A percentile compares a stretch with the other conserved stretches of the same genome.
These are phyloP conservation scores for Backusella tuberculispora DNA, from an alignment of 192 early-diverging fungal species.

Conservation along the genomic window DNA sequence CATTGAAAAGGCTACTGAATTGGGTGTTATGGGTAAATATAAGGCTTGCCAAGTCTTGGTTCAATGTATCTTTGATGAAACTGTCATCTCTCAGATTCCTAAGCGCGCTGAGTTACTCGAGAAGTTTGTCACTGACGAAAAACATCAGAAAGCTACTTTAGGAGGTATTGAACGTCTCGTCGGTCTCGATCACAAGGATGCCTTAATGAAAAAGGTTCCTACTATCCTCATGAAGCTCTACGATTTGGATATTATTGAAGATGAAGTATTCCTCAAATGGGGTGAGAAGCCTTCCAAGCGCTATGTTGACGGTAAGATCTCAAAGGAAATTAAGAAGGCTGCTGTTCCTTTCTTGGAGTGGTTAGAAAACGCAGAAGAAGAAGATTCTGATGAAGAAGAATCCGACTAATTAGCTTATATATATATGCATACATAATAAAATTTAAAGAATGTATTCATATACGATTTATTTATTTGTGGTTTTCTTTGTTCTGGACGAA, in stretches of 20 bases:
- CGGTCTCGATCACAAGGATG: conserved; percentile 55
- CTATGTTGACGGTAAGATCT: conserved; percentile 82
- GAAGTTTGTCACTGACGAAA: conserved; percentile 79
- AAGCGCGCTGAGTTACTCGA: conserved; percentile 71
- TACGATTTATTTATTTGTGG: no score
- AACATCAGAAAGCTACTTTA: conserved; percentile 84
- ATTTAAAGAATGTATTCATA: background rate
- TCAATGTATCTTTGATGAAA: conserved; percentile 78
- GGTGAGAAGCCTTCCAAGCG: conserved; percentile 74
- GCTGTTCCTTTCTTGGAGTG: conserved; percentile 91
- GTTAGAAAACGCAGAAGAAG: conserved; percentile 89
- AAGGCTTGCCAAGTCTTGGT: conserved; percentile 82
- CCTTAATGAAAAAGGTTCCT: conserved; percentile 67
- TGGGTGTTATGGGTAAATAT: conserved; percentile 76
- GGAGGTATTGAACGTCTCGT: conserved; percentile 92
- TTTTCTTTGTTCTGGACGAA: background rate
- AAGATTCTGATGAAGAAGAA: conserved; percentile 64
- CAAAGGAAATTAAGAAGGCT: conserved; percentile 81
- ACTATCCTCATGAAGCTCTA: conserved; percentile 88
- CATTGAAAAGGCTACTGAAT: conserved; percentile 74
- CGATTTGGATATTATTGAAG: conserved; percentile 89
- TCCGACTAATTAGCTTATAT: conserved; percentile 12
- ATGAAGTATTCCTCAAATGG: conserved; percentile 90
- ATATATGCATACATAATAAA: background rate
- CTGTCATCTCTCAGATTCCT: conserved; percentile 68